Evolutionary conservation across 2,329 filamentous ascomycete species (phyloP), one percentile per base, ranked within the genome.

Genomic region (Cucurbitaria berberidis): DNA sequence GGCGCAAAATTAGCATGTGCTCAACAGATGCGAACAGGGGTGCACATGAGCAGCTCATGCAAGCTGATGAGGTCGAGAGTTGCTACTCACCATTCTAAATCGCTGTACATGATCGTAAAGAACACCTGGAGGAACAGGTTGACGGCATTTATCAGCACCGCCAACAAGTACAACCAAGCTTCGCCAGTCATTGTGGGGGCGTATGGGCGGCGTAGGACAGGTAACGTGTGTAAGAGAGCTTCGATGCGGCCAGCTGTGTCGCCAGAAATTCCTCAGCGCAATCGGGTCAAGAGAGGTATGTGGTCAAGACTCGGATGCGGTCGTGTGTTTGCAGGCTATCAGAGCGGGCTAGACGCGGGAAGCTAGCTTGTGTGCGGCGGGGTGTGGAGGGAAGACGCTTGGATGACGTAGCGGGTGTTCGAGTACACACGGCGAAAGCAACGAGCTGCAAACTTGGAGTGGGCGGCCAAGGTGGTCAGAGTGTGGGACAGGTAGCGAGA

Each of bases 101-200:
- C 95, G 79, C 91, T 96, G 82, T 98, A 99, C 96, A 99, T 99
- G 76, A 99, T 99, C 53, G 95, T 99, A 83, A 99, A 99, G 86
- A 99, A 99, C 70, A 99, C 95, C 82, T 99, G 96, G 53, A 99
- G 85, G 80, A 99, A 99, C 74, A 99, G 86, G 84, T 99, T 99
- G 86, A 99, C 93, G 82, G 95, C 95, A 83, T 99, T 99, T 84
- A 99, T 96, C 77, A 99, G 86, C 79, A 99, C 96, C 80, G 93
- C 89, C 80, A 99, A 85, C 72, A 99, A 88, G 83, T 96, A 99
- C 77, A 99, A 84, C 95, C 95, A 97, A 77, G 93, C 93, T 86
- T 97, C 93, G 79, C 93, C 93, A 73, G 93, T 96, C 93, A 97
- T 97, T 75, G 76, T 87, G 77, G 67, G 45, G 51, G 58, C 42